phyloP scores from a whole-genome alignment of 2,329 filamentous ascomycete genomes.

The Fusarium sp. region DNA sequence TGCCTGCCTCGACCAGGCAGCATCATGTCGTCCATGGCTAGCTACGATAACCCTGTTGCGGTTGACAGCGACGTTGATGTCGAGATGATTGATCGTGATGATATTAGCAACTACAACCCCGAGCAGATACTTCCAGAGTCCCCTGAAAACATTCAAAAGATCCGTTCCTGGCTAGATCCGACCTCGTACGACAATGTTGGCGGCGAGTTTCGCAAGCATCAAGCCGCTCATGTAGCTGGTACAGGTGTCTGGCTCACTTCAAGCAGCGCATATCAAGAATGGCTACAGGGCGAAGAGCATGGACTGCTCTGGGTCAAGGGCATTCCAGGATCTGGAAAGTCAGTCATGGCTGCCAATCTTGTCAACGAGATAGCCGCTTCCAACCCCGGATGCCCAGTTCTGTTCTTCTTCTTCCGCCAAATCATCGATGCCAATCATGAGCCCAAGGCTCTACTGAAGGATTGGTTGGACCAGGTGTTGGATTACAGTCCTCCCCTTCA shows the following conservation, averaged over 20 bases:
- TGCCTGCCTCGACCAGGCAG: background rate
- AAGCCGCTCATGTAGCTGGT: constrained; percentile 7
- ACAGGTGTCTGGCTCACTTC: constrained; percentile 29
- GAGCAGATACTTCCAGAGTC: constrained; percentile 47
- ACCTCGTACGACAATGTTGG: constrained; percentile 25
- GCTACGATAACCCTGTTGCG: background rate
- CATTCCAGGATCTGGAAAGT: constrained; percentile 54
- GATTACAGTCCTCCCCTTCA: constrained; percentile 47
- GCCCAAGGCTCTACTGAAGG: constrained; percentile 46
- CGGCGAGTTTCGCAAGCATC: constrained; percentile 29
- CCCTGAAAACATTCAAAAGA: constrained; percentile 33
- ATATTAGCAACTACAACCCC: constrained; percentile 47
- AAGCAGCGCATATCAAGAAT: constrained; percentile 8
- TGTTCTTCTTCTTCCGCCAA: constrained; percentile 56
- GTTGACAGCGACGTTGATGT: constrained; percentile 32
- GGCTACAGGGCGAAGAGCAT: background rate
- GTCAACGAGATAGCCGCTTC: constrained; percentile 20
- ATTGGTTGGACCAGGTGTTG: constrained; percentile 51
- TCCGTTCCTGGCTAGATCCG: constrained; percentile 22
- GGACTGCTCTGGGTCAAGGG: constrained; percentile 42
- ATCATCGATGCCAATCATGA: constrained; percentile 52
- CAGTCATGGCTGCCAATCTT: constrained; percentile 48
- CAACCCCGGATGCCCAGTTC: constrained; percentile 37
- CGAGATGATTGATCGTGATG: constrained; percentile 42
- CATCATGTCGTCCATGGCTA: background rate